These are phyloP conservation scores for Citrus sinensis DNA, from an alignment of 345 rosid genomes.

Conservation along the genomic window DVS_A1.0 CM039168.1:18604501-18605000, in stretches of 20 bases:
- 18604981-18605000: neutral
- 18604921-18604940: neutral
- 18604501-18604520: no score
- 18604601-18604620: constrained; percentile 87
- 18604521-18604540: neutral
- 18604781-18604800: neutral
- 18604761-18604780: neutral
- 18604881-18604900: neutral
- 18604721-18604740: constrained; percentile 40
- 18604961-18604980: neutral
- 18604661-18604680: constrained; percentile 81
- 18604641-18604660: constrained; percentile 92
- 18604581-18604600: constrained; percentile 1
- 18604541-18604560: neutral
- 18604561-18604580: neutral
- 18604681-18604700: constrained; percentile 91
- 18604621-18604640: constrained; percentile 89
- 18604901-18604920: neutral
- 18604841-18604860: neutral
- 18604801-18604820: neutral
- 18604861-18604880: neutral
- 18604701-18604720: constrained; percentile 84
- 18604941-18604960: no score
- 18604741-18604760: neutral
- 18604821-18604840: neutral